Base-by-base conservation (phyloP, 2,329 filamentous ascomycete genomes). In the Fusarium sororula region DNA sequence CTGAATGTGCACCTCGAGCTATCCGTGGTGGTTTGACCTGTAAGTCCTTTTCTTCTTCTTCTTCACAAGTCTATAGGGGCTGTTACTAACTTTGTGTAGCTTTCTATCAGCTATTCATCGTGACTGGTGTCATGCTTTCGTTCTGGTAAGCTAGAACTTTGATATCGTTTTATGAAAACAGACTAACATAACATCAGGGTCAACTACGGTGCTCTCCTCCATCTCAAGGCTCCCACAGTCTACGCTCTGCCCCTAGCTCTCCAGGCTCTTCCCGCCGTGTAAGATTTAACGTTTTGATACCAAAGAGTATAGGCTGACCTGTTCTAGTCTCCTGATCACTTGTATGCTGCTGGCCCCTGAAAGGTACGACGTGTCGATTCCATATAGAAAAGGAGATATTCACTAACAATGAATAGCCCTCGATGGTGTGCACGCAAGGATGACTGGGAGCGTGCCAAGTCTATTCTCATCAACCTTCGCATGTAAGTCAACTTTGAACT, bases 381-480 rank as follows among this genome's bases (percentile, higher is more conserved):
- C 3, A n/a, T 38, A 10, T 12, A 9, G 6, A 9, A 11, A 24
- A 32, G 6, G 24, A 28, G 20, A 12, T 24, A 20, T 9, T 42
- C 44, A 28, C 70, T 78, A 48, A 78, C 39, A 17, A 24, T 18
- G 9, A 85, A 87, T 68, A 92, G 90, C 12, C 91, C 91, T 20
- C 87, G 92, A 73, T 93, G 89, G 88, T 87, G 92, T 30, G 92
- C 91, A 30, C 89, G 90, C 74, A 86, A 90, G 75, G 91, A 93
- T 75, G 87, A 90, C 72, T 93, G 90, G 90, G 91, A 93, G 68
- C 84, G 88, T 45, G 89, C 91, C 4, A 87, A 86, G 7, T 68
- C 67, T 0, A 87, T 90, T 24, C 85, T 94, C 12, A 84, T 87
- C 26, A 84, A 81, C 42, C 84, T 94, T 45, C 78, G 83, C 66